phyloP scores from a whole-genome alignment of 2,329 filamentous ascomycete genomes.

The Ophiostoma sp. region DNA sequence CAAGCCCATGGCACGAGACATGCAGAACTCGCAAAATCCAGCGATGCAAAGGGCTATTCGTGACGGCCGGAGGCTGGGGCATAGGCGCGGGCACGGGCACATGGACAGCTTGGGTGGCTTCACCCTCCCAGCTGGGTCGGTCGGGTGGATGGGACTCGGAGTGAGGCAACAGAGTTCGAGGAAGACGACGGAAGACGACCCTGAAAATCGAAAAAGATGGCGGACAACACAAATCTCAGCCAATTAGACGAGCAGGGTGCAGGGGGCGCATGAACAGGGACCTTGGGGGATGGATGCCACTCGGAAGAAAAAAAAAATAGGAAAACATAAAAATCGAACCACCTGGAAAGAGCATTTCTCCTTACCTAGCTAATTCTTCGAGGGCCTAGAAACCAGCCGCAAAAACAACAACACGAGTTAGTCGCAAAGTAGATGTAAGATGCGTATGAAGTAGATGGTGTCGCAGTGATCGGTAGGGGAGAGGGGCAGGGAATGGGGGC shows the following conservation, averaged over 20 bases:
- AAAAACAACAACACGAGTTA: conserved; percentile 14
- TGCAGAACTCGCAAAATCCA: not conserved
- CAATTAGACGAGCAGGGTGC: conserved; percentile 5
- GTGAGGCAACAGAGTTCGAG: not conserved
- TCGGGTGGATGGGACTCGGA: not conserved
- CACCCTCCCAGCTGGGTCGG: not conserved
- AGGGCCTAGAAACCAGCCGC: conserved; percentile 26
- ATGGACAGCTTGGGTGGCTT: not conserved
- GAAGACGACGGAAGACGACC: not conserved
- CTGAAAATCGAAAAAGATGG: not conserved
- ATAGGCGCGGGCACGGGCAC: not conserved
- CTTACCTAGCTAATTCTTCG: conserved; percentile 27
- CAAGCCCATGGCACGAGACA: not conserved
- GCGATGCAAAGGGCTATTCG: not conserved
- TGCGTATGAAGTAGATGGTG: not conserved
- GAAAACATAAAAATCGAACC: not conserved
- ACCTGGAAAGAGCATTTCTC: not conserved
- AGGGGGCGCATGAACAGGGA: not conserved
- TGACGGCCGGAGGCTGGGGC: not conserved
- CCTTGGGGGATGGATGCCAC: not conserved
- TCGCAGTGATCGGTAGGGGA: not conserved
- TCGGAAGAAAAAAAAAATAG: not conserved
- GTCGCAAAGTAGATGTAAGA: conserved; percentile 5
- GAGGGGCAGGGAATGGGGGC: not conserved
- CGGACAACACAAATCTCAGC: not conserved